Conservation (phyloP, 2,329 filamentous ascomycete genomes). For the Fusarium pilosicola region DNA sequence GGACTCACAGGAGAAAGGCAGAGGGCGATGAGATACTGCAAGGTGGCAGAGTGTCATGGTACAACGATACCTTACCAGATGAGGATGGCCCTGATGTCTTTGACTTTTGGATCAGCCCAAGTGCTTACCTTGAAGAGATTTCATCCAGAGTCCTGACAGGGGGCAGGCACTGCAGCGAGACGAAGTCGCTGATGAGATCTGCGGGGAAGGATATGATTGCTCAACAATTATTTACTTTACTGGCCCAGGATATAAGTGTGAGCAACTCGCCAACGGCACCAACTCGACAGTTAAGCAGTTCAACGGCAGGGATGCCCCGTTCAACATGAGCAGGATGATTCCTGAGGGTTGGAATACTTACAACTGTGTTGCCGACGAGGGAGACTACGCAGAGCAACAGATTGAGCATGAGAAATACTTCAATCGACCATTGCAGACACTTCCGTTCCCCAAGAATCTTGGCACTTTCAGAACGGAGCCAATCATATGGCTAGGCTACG, state of each 20-base stretch:
- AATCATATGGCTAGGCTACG: constrained; percentile 29
- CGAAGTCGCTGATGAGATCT: constrained; percentile 12
- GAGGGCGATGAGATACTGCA: background rate
- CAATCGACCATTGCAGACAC: background rate
- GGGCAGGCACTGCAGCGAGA: constrained; percentile 15
- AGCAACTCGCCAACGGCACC: background rate
- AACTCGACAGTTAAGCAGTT: background rate
- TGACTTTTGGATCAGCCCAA: constrained; percentile 27
- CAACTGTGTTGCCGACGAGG: constrained; percentile 3
- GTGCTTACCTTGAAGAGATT: constrained; percentile 5
- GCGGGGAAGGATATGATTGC: constrained; percentile 26
- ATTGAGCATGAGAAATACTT: background rate
- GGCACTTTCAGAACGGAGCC: constrained; percentile 27
- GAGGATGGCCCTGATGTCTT: background rate
- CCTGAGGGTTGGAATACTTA: constrained; percentile 22
- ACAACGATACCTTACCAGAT: constrained; percentile 1
- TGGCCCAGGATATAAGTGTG: constrained; percentile 27
- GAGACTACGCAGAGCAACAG: constrained; percentile 20
- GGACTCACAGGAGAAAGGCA: background rate
- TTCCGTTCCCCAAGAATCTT: constrained; percentile 9
- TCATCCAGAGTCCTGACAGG: constrained; percentile 17
- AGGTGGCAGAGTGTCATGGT: constrained; percentile 16
- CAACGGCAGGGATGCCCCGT: background rate
- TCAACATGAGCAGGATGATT: constrained; percentile 23
- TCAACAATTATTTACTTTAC: constrained; percentile 25